Percentiles rank a stretch among this genome's conserved stretches.
These are phyloP conservation scores for Blastomyces emzantsi DNA, from an alignment of 2,329 filamentous ascomycete genomes.

Conservation along the genomic window DNA sequence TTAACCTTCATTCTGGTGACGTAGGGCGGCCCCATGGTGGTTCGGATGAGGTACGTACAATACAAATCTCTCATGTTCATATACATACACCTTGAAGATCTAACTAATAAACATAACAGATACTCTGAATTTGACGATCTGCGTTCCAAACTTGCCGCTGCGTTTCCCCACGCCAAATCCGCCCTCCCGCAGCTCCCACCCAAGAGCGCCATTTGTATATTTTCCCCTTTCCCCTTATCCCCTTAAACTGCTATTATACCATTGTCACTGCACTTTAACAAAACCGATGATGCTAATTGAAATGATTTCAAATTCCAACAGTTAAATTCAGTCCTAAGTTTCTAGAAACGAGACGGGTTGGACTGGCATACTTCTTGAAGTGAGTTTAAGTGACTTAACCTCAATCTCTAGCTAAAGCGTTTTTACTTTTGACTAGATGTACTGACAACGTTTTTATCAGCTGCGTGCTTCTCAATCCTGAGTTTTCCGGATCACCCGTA, in stretches of 20 bases:
- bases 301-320: constrained; percentile 19
- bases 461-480: constrained; percentile 83
- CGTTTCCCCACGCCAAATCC: constrained; percentile 74
- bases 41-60: constrained; percentile 47
- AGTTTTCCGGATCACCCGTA: constrained; percentile 85
- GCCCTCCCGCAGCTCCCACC: constrained; percentile 86
- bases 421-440: no score
- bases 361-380: constrained; percentile 90
- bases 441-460: constrained; percentile 38
- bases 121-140: constrained; percentile 94
- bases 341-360: constrained; percentile 71
- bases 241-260: constrained; percentile 1
- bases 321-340: constrained; percentile 69
- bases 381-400: constrained; percentile 38
- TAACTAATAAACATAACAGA: constrained; percentile 30
- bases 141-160: constrained; percentile 59
- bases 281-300: background rate
- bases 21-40: constrained; percentile 48
- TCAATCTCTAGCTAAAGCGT: background rate
- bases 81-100: no score
- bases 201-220: constrained; percentile 78
- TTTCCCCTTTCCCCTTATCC: background rate
- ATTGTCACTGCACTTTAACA: background rate
- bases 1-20: constrained; percentile 4
- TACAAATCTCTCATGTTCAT: constrained; percentile 2